phyloP scores from a whole-genome alignment of 1,139 yeast genomes.

The Lodderomyces elongisporus region DNA sequence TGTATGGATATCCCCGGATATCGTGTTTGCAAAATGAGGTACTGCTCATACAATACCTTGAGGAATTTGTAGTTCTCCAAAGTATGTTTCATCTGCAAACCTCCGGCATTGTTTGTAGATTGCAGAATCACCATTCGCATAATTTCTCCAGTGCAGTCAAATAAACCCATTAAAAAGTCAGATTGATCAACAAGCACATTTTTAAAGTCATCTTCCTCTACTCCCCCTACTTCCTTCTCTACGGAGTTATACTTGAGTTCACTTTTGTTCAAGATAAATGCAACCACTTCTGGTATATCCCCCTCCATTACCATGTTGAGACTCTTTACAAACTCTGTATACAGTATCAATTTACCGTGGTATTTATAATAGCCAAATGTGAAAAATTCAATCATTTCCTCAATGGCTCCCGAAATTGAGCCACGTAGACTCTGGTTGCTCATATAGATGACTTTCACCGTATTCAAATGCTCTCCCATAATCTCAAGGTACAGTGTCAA shows the following conservation, averaged over 20 bases:
- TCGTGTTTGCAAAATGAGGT: conserved; percentile 5
- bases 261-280: neutral
- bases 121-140: conserved; percentile 24
- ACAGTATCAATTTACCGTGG: conserved; percentile 16
- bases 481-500: conserved; percentile 14
- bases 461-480: conserved; percentile 14
- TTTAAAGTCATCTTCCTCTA: too few species aligned
- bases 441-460: conserved; percentile 11
- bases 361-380: conserved; percentile 27
- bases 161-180: conserved; percentile 36
- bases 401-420: conserved; percentile 24
- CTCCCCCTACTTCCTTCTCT: too few species aligned
- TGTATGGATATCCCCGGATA: conserved; percentile 20
- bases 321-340: conserved; percentile 13
- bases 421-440: conserved; percentile 17
- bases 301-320: conserved; percentile 11
- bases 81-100: conserved; percentile 8
- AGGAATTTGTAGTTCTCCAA: conserved; percentile 10
- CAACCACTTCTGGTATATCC: neutral
- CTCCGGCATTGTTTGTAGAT: conserved; percentile 12
- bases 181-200: conserved; percentile 15
- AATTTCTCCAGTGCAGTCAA: conserved; percentile 41
- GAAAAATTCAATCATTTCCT: conserved; percentile 38
- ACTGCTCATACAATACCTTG: conserved; percentile 9
- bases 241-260: neutral